Evolutionary conservation across 805 yeast species (phyloP), one percentile per base, ranked within the genome.

Genomic region (Novakomyces olei): DNA sequence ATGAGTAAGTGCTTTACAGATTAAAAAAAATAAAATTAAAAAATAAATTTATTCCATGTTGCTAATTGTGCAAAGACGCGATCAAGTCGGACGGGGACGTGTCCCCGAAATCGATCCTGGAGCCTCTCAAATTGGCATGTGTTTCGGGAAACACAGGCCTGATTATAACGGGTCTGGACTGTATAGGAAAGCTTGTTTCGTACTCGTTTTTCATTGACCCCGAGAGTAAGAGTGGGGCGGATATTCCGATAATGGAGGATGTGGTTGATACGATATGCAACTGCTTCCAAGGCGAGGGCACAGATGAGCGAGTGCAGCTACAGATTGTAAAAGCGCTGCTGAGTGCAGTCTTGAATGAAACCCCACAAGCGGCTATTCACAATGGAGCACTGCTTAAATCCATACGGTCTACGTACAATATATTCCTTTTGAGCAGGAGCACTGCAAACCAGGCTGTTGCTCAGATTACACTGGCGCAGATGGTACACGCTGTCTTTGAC

Each of bases 261-360:
- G 80, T 92, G 0, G 76, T 85, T 27, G 75, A 74, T 40, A 76
- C 81, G 10, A 77, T 83, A 15, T 68, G 88, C 16, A 69, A 73
- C 17, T 76, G 92, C 41, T 85, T 79, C 50, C 78, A 74, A 39
- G 92, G 92, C 26, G 98, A 88, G 51, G 80, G 81, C 1, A 80
- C 96, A 0, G 92, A 83, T 48, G 77, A 77, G 16, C 70, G 65
- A 36, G 69, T 91, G 22, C 98, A 91, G 56, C 56, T 88, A 36
- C 98, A 91, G 54, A 85, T 88, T 8, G 75, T 85, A 20, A 70
- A 92, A 46, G 95, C 95, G 0, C 58, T 91, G 32, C 73, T 85
- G 49, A 80, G 88, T 39, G 85, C 92, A 33, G 74, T 81, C 10
- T 60, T 85, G 22, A 76, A 79, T 39, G 83, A 75, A 37, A 65